These are phyloP conservation scores for Termitomyces bulborhizus DNA, from an alignment of 768 basidiomycete species.

Conservation along the genomic window DNA sequence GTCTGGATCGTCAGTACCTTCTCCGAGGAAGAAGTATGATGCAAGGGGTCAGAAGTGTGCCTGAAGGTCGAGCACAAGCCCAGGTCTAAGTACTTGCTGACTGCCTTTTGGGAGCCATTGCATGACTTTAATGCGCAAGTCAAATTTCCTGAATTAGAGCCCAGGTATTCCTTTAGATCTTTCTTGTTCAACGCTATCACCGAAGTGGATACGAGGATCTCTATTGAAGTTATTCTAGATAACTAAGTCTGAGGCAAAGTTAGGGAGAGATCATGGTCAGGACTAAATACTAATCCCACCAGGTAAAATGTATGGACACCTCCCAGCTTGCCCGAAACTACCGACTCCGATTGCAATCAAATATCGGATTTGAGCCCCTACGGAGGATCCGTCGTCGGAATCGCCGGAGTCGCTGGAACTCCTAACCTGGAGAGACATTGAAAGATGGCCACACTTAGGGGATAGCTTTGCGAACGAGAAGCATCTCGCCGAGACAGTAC, in stretches of 20 bases:
- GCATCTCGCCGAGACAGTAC: conserved; percentile 24
- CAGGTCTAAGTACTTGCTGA: background rate
- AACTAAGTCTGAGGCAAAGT: background rate
- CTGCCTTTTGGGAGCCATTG: background rate
- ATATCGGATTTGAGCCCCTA: background rate
- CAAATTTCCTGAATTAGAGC: background rate
- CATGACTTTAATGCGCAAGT: background rate
- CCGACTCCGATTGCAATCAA: background rate
- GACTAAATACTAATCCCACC: background rate
- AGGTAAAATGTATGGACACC: background rate
- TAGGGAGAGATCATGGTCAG: background rate
- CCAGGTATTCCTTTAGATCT: background rate
- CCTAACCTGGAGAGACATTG: conserved; percentile 26
- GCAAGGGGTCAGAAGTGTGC: background rate
- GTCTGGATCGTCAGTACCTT: conserved; percentile 9
- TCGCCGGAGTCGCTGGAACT: conserved; percentile 8
- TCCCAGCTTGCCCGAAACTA: conserved; percentile 10
- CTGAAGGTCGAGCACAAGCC: background rate
- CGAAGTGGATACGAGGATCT: background rate
- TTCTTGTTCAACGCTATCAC: background rate
- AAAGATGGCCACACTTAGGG: conserved; percentile 18
- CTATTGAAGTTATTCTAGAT: background rate
- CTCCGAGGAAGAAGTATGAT: conserved; percentile 10
- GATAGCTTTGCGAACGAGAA: conserved; percentile 2
- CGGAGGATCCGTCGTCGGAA: background rate